A percentile compares a stretch with the other conserved stretches of the same genome.
These are phyloP conservation scores for Diversispora eburnea DNA, from an alignment of 192 early-diverging fungal genomes.

Conservation along the genomic window DNA sequence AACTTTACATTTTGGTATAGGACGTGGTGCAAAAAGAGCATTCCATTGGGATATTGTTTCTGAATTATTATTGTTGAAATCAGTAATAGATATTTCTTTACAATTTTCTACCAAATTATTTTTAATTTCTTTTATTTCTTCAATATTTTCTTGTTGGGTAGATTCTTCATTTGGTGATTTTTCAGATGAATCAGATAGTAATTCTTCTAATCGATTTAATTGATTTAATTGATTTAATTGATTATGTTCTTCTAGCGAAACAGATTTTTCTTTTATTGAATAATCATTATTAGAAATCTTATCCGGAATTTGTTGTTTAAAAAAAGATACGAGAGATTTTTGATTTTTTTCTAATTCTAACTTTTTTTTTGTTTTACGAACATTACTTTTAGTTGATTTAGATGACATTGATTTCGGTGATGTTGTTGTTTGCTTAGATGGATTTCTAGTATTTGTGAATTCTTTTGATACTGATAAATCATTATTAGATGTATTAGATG, in stretches of 20 bases:
- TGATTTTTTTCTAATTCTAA: not conserved
- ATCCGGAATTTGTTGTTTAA: not conserved
- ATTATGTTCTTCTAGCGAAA: no score
- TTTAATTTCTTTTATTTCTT: no score
- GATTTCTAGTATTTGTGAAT: not conserved
- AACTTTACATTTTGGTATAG: constrained; percentile 54
- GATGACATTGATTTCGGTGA: not conserved
- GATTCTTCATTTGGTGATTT: no score
- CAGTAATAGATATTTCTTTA: no score
- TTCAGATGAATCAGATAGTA: no score
- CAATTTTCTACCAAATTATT: no score
- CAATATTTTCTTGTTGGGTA: no score
- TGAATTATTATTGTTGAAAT: not conserved
- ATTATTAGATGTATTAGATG: not conserved
- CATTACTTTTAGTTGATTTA: not conserved
- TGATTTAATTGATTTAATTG: no score
- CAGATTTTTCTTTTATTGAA: no score
- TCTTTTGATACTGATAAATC: constrained; percentile 15
- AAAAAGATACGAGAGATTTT: not conserved
- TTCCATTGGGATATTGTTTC: constrained; percentile 51
- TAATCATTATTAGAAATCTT: no score
- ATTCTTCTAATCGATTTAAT: no score
- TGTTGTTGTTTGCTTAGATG: not conserved
- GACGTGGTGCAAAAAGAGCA: constrained; percentile 45
- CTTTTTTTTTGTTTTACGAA: not conserved